phyloP scores from a whole-genome alignment of 148 eudicot species.

The Camellia granthamiana region DNA sequence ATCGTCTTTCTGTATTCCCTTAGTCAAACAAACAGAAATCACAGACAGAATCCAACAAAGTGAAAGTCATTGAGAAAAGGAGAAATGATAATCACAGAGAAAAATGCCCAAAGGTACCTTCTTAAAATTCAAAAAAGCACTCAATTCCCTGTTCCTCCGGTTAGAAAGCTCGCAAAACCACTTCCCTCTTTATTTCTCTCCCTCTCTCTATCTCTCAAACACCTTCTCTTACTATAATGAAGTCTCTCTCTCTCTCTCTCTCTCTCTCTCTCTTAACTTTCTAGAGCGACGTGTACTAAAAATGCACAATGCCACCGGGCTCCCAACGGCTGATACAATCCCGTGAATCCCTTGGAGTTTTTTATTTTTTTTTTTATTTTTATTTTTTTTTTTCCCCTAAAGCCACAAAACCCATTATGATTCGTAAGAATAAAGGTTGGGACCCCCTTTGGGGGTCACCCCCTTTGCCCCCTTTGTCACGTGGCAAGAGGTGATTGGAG shows the following conservation, averaged over 20 bases:
- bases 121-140: conserved; percentile 28
- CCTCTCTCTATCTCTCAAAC: neutral
- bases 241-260: neutral
- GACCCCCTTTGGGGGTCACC: no score
- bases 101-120: conserved; percentile 6
- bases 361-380: no score
- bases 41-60: conserved; percentile 23
- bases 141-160: conserved; percentile 19
- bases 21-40: conserved; percentile 20
- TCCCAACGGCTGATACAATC: conserved; percentile 20
- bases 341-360: neutral
- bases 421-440: no score
- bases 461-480: no score
- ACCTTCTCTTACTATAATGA: neutral
- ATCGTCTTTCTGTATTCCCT: conserved; percentile 18
- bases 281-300: conserved; percentile 34
- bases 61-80: conserved; percentile 24
- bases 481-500: no score
- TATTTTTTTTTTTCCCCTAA: neutral
- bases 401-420: no score
- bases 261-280: conserved; percentile 19
- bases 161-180: conserved; percentile 14
- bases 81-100: conserved; percentile 18
- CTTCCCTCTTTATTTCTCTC: neutral
- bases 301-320: conserved; percentile 11